phyloP scores from a whole-genome alignment of 441 rosid genomes.

The Euphorbia celastroides region DNA sequence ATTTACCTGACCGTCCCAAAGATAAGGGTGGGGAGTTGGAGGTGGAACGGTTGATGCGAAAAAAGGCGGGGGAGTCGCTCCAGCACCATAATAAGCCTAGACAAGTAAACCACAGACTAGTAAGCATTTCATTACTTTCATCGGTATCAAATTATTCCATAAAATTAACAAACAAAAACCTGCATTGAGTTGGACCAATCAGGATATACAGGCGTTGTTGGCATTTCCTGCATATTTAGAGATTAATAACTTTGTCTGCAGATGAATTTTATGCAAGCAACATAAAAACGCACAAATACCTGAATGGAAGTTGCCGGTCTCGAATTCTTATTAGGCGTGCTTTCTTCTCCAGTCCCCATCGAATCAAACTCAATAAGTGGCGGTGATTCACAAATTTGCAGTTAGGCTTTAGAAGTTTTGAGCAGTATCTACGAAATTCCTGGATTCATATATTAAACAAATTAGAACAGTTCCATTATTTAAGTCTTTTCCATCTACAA shows the following conservation, averaged over 20 bases:
- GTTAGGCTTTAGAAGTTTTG: constrained; percentile 8
- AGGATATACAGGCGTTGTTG: constrained; percentile 60
- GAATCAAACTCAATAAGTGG: constrained; percentile 18
- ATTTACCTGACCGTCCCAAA: constrained; percentile 91
- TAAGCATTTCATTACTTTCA: constrained; percentile 18
- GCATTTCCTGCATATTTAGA: constrained; percentile 53
- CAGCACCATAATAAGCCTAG: constrained; percentile 91
- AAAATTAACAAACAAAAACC: constrained; percentile 35
- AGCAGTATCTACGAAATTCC: constrained; percentile 22
- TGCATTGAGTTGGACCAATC: constrained; percentile 96
- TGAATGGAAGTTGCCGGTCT: constrained; percentile 70
- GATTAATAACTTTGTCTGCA: background rate
- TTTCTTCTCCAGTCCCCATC: constrained; percentile 80
- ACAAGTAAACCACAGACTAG: constrained; percentile 25
- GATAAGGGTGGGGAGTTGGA: constrained; percentile 82
- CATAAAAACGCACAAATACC: constrained; percentile 26
- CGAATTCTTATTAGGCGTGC: constrained; percentile 60
- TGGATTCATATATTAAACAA: constrained; percentile 19
- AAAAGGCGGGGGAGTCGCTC: constrained; percentile 77
- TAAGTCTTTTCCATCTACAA: background rate
- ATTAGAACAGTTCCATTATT: constrained; percentile 8
- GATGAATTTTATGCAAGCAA: background rate
- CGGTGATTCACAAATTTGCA: constrained; percentile 12
- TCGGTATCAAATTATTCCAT: background rate
- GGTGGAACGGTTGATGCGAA: constrained; percentile 86